Evolutionary conservation across 257 asterid species (phyloP), one percentile per base, ranked within the genome.

Genomic region (Osmanthus fragrans): DNA sequence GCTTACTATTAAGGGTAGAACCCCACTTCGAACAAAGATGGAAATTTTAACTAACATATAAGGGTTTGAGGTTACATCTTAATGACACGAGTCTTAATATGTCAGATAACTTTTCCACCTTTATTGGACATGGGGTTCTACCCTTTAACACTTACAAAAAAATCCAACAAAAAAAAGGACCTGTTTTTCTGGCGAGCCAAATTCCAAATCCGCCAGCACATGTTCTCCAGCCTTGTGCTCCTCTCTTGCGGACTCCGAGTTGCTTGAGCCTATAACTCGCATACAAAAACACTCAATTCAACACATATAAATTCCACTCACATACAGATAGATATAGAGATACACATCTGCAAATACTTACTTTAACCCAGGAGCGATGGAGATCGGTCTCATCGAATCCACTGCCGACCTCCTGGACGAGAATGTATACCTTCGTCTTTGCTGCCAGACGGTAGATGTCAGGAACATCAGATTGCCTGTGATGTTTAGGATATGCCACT

Each of bases 121-220:
- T 49, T 37, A 49, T 49, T 19, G 7, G 7, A 13, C 3, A 19
- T 49, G n/a, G n/a, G n/a, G n/a, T n/a, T n/a, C n/a, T n/a, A n/a
- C n/a, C n/a, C n/a, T n/a, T n/a, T n/a, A n/a, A n/a, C 15, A 56
- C 34, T 2, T 15, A 16, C 63, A 51, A 29, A 73, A 66, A 45
- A 3, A 58, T n/a, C 58, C 4, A 36, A 23, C 64, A n/a, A n/a
- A 1, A 23, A 66, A 34, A 47, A 60, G 60, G 45, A 40, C 90
- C 98, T 96, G 84, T 94, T 94, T 78, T 94, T 94, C 90, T 92
- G 98, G 85, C 97, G 97, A 80, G 98, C 98, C 91, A 94, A 82
- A 88, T 92, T 94, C 99, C 99, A 94, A 84, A 94, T 94, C 86
- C 99, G 88, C 99, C 99, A 92, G 83, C 99, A 91, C 92, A 94